Percentiles rank a stretch among this genome's conserved stretches.
Evolutionary conservation across 176 grass and related monocot genomes (phyloP).

Genomic region (Triticum urartu): DNA sequence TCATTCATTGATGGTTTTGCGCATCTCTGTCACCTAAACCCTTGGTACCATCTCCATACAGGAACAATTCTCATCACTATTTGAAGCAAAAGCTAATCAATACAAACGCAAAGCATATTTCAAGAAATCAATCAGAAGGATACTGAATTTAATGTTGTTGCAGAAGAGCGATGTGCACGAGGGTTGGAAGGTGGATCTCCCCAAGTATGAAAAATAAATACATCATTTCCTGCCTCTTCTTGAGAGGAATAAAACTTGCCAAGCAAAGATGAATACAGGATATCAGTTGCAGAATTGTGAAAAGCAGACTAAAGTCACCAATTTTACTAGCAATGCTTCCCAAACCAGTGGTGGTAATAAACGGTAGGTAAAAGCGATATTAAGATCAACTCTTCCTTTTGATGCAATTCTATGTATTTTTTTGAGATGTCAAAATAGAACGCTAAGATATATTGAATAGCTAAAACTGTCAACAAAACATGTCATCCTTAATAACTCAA

Average conservation of each 20-base stretch:
- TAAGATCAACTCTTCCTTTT: too few species aligned
- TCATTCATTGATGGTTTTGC: neutral
- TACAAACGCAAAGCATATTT: accelerated
- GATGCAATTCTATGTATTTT: too few species aligned
- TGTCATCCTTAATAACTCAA: too few species aligned
- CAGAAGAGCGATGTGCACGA: neutral
- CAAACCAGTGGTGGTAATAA: too few species aligned
- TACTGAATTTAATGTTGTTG: neutral
- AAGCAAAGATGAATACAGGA: neutral
- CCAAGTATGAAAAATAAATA: neutral
- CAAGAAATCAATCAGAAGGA: neutral
- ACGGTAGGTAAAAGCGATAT: too few species aligned
- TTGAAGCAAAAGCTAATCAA: neutral
- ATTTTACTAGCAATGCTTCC: too few species aligned
- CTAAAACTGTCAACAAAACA: too few species aligned
- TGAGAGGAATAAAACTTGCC: neutral
- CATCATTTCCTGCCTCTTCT: neutral
- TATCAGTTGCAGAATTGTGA: neutral
- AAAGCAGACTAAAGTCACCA: too few species aligned
- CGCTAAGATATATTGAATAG: too few species aligned
- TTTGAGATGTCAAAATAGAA: too few species aligned
- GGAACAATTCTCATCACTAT: neutral
- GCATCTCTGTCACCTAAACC: neutral
- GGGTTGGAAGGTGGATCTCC: neutral
- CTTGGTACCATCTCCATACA: neutral